Percentiles rank a stretch among this genome's conserved stretches.
These are phyloP conservation scores for Dalbergia cochinchinensis DNA, from an alignment of 306 rosid species.

Conservation along the genomic window DNA sequence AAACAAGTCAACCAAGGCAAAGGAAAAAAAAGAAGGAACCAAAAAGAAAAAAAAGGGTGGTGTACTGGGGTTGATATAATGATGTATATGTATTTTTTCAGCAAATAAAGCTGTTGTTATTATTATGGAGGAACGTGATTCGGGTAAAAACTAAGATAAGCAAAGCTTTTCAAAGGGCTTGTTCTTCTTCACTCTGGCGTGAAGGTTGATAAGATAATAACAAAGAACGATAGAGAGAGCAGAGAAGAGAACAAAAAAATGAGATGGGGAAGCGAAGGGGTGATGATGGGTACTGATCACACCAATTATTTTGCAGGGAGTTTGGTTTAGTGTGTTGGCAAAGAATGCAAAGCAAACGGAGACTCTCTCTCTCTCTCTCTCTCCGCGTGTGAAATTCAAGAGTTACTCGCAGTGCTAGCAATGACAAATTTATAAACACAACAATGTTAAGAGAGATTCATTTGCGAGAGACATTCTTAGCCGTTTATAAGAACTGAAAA, in stretches of 20 bases:
- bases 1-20: not conserved
- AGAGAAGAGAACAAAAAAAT: not conserved
- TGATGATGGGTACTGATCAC: not conserved
- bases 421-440: not conserved
- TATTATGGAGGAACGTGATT: not conserved
- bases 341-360: not conserved
- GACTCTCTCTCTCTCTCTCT: not conserved
- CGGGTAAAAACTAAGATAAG: not conserved
- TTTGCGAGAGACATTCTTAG: no score
- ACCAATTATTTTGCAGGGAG: not conserved
- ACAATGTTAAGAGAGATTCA: no score
- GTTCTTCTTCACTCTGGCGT: slow-evolving; percentile 28
- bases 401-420: not conserved
- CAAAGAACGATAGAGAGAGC: not conserved
- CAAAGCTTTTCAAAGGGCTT: not conserved
- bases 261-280: not conserved
- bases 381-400: not conserved
- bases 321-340: not conserved
- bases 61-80: not conserved
- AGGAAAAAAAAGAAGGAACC: not conserved
- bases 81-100: not conserved
- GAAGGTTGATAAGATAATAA: slow-evolving; percentile 1
- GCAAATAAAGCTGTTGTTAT: not conserved
- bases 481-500: no score
- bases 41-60: not conserved